Evolutionary conservation across 805 yeast genomes (phyloP).

Genomic region (Myxozyma neglecta): DNA sequence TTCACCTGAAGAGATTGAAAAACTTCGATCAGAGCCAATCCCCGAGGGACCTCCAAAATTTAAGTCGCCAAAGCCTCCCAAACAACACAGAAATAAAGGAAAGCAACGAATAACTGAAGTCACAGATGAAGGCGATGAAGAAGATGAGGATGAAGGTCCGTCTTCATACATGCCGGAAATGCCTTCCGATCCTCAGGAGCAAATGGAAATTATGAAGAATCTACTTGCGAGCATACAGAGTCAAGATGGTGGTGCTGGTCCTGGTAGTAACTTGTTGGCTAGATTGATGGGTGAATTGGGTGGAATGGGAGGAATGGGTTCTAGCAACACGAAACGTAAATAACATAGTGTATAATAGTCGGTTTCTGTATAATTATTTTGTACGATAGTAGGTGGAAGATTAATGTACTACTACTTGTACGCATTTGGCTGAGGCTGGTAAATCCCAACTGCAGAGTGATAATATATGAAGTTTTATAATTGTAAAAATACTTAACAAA

Average conservation of each 20-base stretch:
- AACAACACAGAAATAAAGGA: neutral
- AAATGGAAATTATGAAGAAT: conserved; percentile 31
- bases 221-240: conserved; percentile 38
- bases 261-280: conserved; percentile 42
- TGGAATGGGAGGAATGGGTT: neutral
- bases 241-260: conserved; percentile 41
- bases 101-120: neutral
- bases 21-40: conserved; percentile 37
- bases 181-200: conserved; percentile 3
- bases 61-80: neutral
- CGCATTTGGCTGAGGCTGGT: no score
- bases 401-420: no score
- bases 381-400: no score
- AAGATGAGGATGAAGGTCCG: conserved; percentile 18
- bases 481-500: no score
- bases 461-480: no score
- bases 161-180: conserved; percentile 15
- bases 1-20: conserved; percentile 48
- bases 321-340: neutral
- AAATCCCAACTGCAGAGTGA: no score
- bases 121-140: conserved; percentile 6
- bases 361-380: no score
- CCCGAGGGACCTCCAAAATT: neutral
- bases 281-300: conserved; percentile 17
- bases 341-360: no score